Evolutionary conservation across 495 filamentous ascomycete species (phyloP), one percentile per base, ranked within the genome.

Genomic region (Cenococcum geophilum): DNA sequence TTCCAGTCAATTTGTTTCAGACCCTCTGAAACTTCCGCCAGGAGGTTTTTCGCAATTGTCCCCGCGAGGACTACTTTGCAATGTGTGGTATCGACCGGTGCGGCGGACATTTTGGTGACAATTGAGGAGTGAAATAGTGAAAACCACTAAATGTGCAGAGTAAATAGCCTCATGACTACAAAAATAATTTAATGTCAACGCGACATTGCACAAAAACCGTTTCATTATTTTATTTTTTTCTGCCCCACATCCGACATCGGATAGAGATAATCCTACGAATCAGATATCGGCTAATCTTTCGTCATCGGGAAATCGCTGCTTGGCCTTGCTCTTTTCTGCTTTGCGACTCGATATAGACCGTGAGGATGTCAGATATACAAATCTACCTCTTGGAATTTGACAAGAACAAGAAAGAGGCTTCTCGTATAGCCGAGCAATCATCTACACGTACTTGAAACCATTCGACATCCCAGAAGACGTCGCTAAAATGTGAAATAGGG

Each of bases 61-160:
- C 87, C 86, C 49, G 92, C 88, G 62, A 92, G 80, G 67, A 98
- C 81, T 60, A 96, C 90, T 79, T 96, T 96, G 80, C 93, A 97
- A 63, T 86, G 83, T 71, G 88, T 63, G 32, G 62, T 69, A 8
- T 69, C 58, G n/a, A 47, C 59, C 1, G n/a, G 36, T 32, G 64
- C 57, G 23, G 51, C 66, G 25, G 49, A 52, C 66, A 69, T 69
- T 58, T 61, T 62, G 50, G 32, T 6, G 47, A 20, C 23, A 43
- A 56, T 40, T 37, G 36, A 27, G 22, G 32, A 14, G 18, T 14
- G 14, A 23, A 53, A 40, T 35, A 36, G 20, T n/a, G 36, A 56
- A 56, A 25, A 56, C 34, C 16, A 5, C 12, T 23, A 56, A 40
- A 36, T 34, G 25, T n/a, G 0, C 10, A 2, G 8, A n/a, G 36